Base-by-base conservation (phyloP, 768 basidiomycete genomes). In the Mycena venus region DNA sequence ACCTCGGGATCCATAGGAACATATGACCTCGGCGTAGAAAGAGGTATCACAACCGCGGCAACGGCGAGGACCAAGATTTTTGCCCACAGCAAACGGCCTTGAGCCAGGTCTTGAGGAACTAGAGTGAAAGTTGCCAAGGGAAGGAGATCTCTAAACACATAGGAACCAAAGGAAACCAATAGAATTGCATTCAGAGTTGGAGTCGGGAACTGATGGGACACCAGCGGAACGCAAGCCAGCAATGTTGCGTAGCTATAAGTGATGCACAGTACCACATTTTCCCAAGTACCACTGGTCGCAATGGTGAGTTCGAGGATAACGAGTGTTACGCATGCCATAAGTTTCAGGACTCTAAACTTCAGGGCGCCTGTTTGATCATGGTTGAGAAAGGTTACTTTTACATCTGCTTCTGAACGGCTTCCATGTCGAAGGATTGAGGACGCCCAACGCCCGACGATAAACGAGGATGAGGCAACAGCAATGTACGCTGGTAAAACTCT, bases 61-160 rank as follows among this genome's bases (percentile, higher is more conserved):
- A 86, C 49, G 8, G 82, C 74, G 11, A 90, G 83, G 17, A 88
- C 63, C n/a, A 75, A 78, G 19, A 88, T 69, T 78, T 87, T 84
- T 0, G 81, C 77, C 89, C 90, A 91, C 12, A 89, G 82, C 15
- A 87, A 55, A 44, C 75, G 64, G 19, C 87, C 84, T 62, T 84
- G 82, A 10, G 68, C 76, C 9, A 76, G 79, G 74, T 90, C 89
- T 14, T 78, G 66, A 0, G 90, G 88, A 11, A 53, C 32, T 7
- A 87, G 80, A 29, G 82, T 82, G 78, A 80, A 88, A 1, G 88
- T 90, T 21, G 83, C 82, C 7, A 90, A 77, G 1, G 89, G 89
- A 80, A 83, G 89, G 17, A 90, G 59, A 69, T 85, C 83, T 19
- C 88, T 83, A 70, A 86, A 87, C 21, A 36, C 73, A 32, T 65